Base-by-base conservation (phyloP, 176 grass and related monocot species). In the Urochloa ruziziensis region DNA sequence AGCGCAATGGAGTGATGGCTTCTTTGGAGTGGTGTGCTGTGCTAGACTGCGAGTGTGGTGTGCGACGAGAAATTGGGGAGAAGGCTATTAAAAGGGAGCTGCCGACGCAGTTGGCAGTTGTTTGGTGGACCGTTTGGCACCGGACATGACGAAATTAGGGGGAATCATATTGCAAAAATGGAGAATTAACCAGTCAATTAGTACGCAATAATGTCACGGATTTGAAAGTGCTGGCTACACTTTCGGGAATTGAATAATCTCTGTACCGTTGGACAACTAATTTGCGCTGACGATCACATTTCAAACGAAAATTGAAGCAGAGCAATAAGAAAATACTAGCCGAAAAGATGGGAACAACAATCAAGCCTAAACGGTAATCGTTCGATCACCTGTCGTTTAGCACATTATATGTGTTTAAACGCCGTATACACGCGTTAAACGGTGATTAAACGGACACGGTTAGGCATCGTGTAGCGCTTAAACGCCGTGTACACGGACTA, bases 71-170 rank as follows among this genome's bases (percentile, higher is more conserved):
- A 27, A 40, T 9, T 3, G 10, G 57, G 5, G 39, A 21, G 6
- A 2, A 33, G 15, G 56, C 44, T 64, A 35, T 79, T 83, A 56
- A 73, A 57, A 54, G 59, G 34, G 13, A 23, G 56, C n/a, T 37
- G 14, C 15, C 27, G 33, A 10, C 44, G n/a, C 28, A 23, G 63
- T 56, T 40, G 63, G 63, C 33, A 4, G 66, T 57, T n/a, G 53
- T 79, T 79, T 58, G 37, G 80, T 49, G 34, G 80, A 73, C 74
- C 65, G 86, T 88, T 88, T 78, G 34, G 62, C 35, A 64, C 66
- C 65, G 21, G 34, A 57, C 35, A 66, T 13, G 66, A 75, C 6
- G 25, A 78, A 82, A 62, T 32, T 79, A 34, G 48, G 53, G 65
- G 78, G n/a, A 39, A 6, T 4, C 0, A 78, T 17, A 67, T 74